These are phyloP conservation scores for Bacidia gigantensis DNA, from an alignment of 495 filamentous ascomycete genomes.

Conservation along the genomic window DNA sequence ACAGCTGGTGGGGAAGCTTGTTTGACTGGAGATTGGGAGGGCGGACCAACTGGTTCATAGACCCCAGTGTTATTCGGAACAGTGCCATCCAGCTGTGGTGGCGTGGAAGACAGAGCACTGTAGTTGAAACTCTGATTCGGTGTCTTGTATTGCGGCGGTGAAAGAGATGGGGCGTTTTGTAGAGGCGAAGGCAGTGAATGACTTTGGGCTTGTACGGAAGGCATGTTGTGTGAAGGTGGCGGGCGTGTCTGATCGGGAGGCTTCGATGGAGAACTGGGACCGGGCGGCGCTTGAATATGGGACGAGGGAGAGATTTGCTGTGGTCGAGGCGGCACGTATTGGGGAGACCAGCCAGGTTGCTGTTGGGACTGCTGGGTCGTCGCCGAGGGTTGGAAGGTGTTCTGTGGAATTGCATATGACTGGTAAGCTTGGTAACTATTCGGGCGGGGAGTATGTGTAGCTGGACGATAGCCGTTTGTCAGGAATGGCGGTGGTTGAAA, in stretches of 20 bases:
- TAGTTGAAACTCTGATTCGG: constrained; percentile 27
- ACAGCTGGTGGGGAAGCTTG: constrained; percentile 18
- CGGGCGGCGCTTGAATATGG: constrained; percentile 18
- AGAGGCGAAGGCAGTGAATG: constrained; percentile 25
- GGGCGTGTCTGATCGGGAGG: constrained; percentile 29
- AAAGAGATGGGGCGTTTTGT: constrained; percentile 36
- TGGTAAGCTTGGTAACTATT: not conserved
- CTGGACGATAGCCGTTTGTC: not conserved
- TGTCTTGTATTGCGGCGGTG: constrained; percentile 37
- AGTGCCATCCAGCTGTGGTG: constrained; percentile 26
- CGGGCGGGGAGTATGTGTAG: not conserved
- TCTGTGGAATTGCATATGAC: not conserved
- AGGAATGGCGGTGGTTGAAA: constrained; percentile 6
- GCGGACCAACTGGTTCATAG: constrained; percentile 15
- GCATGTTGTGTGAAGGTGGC: constrained; percentile 7
- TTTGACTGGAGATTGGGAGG: constrained; percentile 16
- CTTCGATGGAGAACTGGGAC: constrained; percentile 17
- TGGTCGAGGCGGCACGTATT: constrained; percentile 20
- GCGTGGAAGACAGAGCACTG: constrained; percentile 29
- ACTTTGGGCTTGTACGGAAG: constrained; percentile 32
- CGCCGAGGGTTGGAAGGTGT: constrained; percentile 25
- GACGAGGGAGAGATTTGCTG: constrained; percentile 25
- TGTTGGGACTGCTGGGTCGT: constrained; percentile 23
- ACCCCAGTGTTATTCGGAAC: constrained; percentile 17
- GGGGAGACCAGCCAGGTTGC: constrained; percentile 19